These are phyloP conservation scores for Lasiodiplodia sp. DNA, from an alignment of 2,329 filamentous ascomycete species.

Conservation along the genomic window DNA sequence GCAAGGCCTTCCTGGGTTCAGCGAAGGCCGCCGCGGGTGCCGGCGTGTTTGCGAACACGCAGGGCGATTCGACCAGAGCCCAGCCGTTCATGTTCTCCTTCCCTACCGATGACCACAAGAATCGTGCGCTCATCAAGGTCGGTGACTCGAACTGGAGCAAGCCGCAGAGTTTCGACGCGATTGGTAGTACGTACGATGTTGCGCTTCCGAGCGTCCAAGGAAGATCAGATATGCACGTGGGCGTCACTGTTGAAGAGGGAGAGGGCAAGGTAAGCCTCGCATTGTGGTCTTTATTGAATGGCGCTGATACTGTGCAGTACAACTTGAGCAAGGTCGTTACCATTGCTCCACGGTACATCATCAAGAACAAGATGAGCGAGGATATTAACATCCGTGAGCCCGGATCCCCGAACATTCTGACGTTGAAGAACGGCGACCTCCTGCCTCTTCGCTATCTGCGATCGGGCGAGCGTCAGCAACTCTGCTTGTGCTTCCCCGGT, in stretches of 20 bases:
- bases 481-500: slow-evolving; percentile 91
- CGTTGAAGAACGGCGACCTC: slow-evolving; percentile 77
- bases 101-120: slow-evolving; percentile 85
- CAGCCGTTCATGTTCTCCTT: slow-evolving; percentile 97
- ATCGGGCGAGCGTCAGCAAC: slow-evolving; percentile 81
- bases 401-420: slow-evolving; percentile 85
- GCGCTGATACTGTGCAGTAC: slow-evolving; percentile 59
- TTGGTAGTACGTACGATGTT: slow-evolving; percentile 90
- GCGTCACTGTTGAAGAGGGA: slow-evolving; percentile 86
- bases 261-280: slow-evolving; percentile 75
- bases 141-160: slow-evolving; percentile 96
- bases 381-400: slow-evolving; percentile 90
- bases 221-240: slow-evolving; percentile 85
- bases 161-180: slow-evolving; percentile 96
- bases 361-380: slow-evolving; percentile 91
- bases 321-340: slow-evolving; percentile 97
- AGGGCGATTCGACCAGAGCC: slow-evolving; percentile 69
- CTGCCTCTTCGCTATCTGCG: slow-evolving; percentile 90
- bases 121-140: slow-evolving; percentile 85
- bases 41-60: slow-evolving; percentile 62
- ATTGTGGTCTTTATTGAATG: not conserved
- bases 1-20: slow-evolving; percentile 86
- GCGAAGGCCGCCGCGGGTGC: slow-evolving; percentile 86
- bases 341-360: slow-evolving; percentile 86
- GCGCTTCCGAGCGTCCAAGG: slow-evolving; percentile 76